phyloP scores from a whole-genome alignment of 768 basidiomycete species.

The Candolleomyces efflorescens region DNA sequence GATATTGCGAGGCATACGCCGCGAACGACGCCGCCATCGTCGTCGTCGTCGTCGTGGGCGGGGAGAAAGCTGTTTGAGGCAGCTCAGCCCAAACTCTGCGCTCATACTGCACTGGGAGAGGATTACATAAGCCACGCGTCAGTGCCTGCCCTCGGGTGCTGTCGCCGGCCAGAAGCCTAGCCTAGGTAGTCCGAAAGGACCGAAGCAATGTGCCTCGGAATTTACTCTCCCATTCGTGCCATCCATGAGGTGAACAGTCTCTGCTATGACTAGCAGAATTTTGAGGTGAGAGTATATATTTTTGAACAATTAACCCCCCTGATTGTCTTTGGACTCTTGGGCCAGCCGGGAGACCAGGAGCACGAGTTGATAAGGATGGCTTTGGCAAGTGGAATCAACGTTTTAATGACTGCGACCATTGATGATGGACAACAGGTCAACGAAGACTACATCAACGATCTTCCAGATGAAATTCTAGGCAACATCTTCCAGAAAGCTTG shows the following conservation, averaged over 20 bases:
- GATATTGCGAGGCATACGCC: slow-evolving; percentile 78
- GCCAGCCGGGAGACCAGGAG: no score
- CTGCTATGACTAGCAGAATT: not conserved
- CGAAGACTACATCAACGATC: not conserved
- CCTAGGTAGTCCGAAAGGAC: not conserved
- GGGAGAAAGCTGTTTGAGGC: slow-evolving; percentile 5
- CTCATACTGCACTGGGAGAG: slow-evolving; percentile 1
- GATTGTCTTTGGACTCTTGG: no score
- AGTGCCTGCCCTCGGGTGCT: not conserved
- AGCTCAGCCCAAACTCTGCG: not conserved
- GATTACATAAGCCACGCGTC: slow-evolving; percentile 6
- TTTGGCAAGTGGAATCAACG: not conserved
- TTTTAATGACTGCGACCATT: not conserved
- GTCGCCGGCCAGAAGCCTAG: not conserved
- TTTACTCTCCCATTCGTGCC: not conserved
- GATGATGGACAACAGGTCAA: not conserved
- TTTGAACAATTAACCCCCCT: no score
- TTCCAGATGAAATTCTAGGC: not conserved
- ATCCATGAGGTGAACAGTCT: not conserved
- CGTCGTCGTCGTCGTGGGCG: slow-evolving; percentile 14
- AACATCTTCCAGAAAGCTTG: not conserved
- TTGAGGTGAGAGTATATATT: not conserved
- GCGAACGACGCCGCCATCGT: slow-evolving; percentile 67
- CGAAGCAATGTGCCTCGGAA: not conserved
- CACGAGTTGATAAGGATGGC: not conserved